phyloP scores from a whole-genome alignment of 1,139 yeast genomes.

The Saccharomyces hybrid region DNA sequence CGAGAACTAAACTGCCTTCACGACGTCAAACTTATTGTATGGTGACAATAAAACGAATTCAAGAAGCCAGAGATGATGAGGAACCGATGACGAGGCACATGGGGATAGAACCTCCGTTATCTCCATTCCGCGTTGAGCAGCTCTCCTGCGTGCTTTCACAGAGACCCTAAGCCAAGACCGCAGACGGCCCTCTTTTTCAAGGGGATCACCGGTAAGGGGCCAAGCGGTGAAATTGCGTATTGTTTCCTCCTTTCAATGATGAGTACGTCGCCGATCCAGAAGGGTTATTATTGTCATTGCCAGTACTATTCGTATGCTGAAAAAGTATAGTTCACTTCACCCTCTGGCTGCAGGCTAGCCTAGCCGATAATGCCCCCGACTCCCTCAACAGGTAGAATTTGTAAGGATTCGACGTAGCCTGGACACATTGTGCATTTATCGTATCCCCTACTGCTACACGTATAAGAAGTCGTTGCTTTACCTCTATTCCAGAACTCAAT shows the following conservation, averaged over 20 bases:
- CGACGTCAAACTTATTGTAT: not conserved
- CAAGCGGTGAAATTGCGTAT: not conserved
- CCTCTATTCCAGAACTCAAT: too few species aligned
- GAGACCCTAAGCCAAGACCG: not conserved
- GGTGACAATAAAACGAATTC: not conserved
- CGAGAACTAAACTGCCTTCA: not conserved
- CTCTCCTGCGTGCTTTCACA: not conserved
- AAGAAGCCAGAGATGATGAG: not conserved
- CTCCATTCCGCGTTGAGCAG: not conserved
- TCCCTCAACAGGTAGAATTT: not conserved
- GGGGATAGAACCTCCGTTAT: not conserved
- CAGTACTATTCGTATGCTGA: not conserved
- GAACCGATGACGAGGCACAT: not conserved
- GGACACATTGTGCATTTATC: not conserved
- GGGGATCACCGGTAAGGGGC: not conserved
- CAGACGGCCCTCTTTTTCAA: not conserved
- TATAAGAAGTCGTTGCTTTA: not conserved
- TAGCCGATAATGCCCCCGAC: not conserved
- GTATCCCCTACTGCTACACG: not conserved
- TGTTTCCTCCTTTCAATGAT: not conserved
- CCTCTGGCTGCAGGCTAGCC: not conserved
- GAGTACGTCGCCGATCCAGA: not conserved
- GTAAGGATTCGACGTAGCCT: not conserved
- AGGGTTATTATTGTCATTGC: not conserved
- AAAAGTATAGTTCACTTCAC: not conserved